Evolutionary conservation across 768 basidiomycete genomes (phyloP).

Genomic region (Rhodotorula paludigena): DNA sequence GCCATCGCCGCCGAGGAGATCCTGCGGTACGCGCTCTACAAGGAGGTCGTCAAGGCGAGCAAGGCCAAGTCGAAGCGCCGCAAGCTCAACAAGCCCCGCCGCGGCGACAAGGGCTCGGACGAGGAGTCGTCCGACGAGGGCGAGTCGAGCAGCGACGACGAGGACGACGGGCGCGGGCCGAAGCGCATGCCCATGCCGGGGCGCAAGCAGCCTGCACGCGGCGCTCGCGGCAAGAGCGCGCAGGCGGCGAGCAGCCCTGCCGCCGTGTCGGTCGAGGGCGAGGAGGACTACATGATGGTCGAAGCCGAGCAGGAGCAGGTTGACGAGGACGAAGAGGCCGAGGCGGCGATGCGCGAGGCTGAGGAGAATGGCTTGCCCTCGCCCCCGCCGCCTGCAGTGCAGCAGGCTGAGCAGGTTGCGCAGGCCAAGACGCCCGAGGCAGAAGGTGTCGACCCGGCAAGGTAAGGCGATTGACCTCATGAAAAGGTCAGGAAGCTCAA

Average conservation of each 20-base stretch:
- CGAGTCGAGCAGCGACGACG: background rate
- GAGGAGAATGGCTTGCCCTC: conserved; percentile 5
- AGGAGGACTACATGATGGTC: conserved; percentile 18
- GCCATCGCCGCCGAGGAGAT: conserved; percentile 88
- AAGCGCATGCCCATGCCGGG: conserved; percentile 32
- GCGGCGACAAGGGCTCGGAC: conserved; percentile 28
- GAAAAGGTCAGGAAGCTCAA: too few relatives aligned
- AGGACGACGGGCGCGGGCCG: conserved; percentile 8
- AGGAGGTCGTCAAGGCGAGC: conserved; percentile 60
- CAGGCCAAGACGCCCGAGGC: conserved; percentile 8
- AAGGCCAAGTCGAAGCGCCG: conserved; percentile 32
- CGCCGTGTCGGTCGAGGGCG: conserved; percentile 1
- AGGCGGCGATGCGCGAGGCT: background rate
- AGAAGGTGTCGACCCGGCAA: conserved; percentile 7
- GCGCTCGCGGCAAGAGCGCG: background rate
- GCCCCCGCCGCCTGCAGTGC: background rate
- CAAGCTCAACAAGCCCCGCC: conserved; percentile 18
- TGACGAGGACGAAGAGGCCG: background rate
- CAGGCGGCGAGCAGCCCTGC: background rate
- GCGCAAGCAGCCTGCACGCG: conserved; percentile 7
- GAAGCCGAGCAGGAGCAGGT: conserved; percentile 1
- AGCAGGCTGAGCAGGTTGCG: conserved; percentile 17
- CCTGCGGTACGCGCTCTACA: conserved; percentile 94
- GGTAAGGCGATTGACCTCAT: background rate
- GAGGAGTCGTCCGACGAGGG: conserved; percentile 21